Base-by-base conservation (phyloP, 768 basidiomycete genomes). In the Naematelia encephala region DNA sequence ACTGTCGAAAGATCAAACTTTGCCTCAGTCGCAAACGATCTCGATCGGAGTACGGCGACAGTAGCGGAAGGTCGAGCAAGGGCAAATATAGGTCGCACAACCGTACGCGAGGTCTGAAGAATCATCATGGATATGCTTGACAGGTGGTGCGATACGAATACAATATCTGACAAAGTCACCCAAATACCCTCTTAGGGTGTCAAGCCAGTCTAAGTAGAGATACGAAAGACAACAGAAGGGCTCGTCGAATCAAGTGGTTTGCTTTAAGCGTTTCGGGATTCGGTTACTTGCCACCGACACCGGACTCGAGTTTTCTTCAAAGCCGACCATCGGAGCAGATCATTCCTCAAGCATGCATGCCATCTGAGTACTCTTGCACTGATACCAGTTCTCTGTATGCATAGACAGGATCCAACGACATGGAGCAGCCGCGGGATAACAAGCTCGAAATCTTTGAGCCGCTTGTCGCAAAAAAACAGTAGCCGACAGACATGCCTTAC, bases 1-100 rank as follows among this genome's bases (percentile, higher is more conserved):
- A 91, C 81, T n/a, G 75, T 78, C 14, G 77, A 77, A 0, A 86
- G 83, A 69, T 88, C 82, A 74, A 72, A 75, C 12, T 54, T 64
- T 10, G 53, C 64, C 48, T 68, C 61, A 3, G 68, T 71, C 13
- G 72, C 72, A 34, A 65, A 69, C 13, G 62, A 46, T 56, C 64
- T 43, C 34, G 59, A 48, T 28, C 45, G 46, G 25, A 14, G 13
- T 4, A 51, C 22, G 21, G 57, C 4, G 10, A 21, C 16, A 30
- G 19, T 16, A 3, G 42, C 47, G 46, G 52, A 29, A 22, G 59
- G 26, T 43, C 59, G 30, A 14, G 34, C 34, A 8, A 39, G 34
- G 8, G 34, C 34, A 39, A 39, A 39, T 8, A 39, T 39, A 8
- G 34, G 34, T 39, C 34, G 34, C 34, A 16, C 34, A 39, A 16